Evolutionary conservation across 805 yeast species (phyloP).

Genomic region (Scheffersomyces coipomensis): DNA sequence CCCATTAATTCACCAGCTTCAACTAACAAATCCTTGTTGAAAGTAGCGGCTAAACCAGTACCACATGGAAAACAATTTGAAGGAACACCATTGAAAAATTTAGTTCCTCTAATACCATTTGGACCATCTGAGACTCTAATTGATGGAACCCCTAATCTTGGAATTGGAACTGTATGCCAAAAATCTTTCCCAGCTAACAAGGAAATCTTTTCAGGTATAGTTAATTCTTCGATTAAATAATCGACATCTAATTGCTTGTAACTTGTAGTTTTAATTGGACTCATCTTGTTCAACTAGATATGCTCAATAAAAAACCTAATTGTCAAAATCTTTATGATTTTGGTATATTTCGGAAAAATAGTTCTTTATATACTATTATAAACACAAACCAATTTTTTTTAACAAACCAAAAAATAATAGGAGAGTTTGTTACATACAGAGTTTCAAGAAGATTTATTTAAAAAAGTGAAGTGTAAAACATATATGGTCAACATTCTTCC

Average conservation of each 20-base stretch:
- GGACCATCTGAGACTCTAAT: conserved; percentile 59
- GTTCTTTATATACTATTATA: not conserved
- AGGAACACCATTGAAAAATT: conserved; percentile 49
- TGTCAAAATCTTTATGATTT: not conserved
- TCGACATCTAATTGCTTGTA: conserved; percentile 26
- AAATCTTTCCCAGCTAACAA: conserved; percentile 41
- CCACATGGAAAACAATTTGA: conserved; percentile 63
- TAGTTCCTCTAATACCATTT: conserved; percentile 61
- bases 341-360: not conserved
- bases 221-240: conserved; percentile 24
- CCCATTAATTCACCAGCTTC: conserved; percentile 55
- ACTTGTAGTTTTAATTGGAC: conserved; percentile 1
- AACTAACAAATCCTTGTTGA: conserved; percentile 46
- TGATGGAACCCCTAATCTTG: conserved; percentile 43
- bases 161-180: conserved; percentile 50
- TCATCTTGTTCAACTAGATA: not conserved
- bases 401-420: not conserved
- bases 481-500: too few relatives aligned
- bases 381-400: not conserved
- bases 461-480: too few relatives aligned
- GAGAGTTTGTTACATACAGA: too few relatives aligned
- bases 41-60: conserved; percentile 58
- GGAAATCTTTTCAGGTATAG: conserved; percentile 34
- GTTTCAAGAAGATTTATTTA: too few relatives aligned
- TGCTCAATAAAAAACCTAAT: not conserved